Evolutionary conservation across 164 flowering plant genomes (phyloP), one percentile per base, ranked within the genome.

Genomic region (Chloranthus sessilifolius): DNA sequence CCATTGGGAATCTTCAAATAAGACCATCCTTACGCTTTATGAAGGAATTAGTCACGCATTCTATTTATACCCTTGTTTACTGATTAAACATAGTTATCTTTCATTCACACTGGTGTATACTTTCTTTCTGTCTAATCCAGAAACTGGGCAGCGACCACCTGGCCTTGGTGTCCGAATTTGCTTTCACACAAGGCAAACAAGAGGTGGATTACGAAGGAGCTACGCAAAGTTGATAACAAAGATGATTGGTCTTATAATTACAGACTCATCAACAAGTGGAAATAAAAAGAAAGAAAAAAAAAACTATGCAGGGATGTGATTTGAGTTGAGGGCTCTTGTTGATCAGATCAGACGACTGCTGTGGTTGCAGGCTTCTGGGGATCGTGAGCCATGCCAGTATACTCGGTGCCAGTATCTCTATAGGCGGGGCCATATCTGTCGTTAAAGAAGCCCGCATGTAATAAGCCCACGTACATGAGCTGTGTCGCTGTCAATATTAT

Each of bases 71-170:
- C n/a, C n/a, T n/a, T n/a, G n/a, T n/a, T n/a, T n/a, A n/a, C n/a
- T n/a, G n/a, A n/a, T n/a, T n/a, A n/a, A n/a, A n/a, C n/a, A n/a
- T n/a, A n/a, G n/a, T n/a, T n/a, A n/a, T n/a, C n/a, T n/a, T n/a
- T n/a, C n/a, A n/a, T n/a, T n/a, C n/a, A n/a, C n/a, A n/a, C n/a
- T n/a, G n/a, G n/a, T n/a, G n/a, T n/a, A n/a, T n/a, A n/a, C n/a
- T n/a, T n/a, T n/a, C n/a, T n/a, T 53, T 14, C 11, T 39, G n/a
- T 5, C 25, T 4, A 1, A 0, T 30, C 22, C 73, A 79, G 84
- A 57, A 61, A 30, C 16, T 70, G 53, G 85, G 79, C 9, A 76
- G 85, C 29, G 85, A 78, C 61, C 80, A 78, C 43, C 39, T 75
- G 65, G 65, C 75, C 46, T 56, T 78, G 62, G 72, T 63, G 33